These are phyloP conservation scores for Malassezia japonica DNA, from an alignment of 1,284 basidiomycete genomes.

Conservation along the genomic window DNA sequence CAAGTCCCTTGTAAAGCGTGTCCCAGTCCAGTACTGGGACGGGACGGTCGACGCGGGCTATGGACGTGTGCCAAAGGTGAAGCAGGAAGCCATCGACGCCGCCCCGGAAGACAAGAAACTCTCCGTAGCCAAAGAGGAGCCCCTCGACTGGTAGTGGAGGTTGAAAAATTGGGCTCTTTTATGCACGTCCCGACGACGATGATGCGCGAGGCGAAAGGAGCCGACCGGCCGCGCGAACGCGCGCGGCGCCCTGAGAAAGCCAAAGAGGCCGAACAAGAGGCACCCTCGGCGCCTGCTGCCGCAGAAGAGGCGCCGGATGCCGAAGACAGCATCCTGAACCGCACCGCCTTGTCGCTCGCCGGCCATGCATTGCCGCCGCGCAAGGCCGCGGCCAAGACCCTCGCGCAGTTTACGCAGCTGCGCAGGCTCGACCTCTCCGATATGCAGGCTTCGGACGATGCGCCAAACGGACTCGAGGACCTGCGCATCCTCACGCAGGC, in stretches of 20 bases:
- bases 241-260: no score
- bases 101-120: neutral
- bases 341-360: slow-evolving; percentile 26
- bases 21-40: slow-evolving; percentile 15
- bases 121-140: neutral
- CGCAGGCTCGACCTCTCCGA: slow-evolving; percentile 33
- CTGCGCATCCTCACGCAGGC: slow-evolving; percentile 32
- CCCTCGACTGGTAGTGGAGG: neutral
- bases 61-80: slow-evolving; percentile 9
- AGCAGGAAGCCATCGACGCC: neutral
- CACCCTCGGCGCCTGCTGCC: no score
- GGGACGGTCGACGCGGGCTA: slow-evolving; percentile 11
- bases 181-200: no score
- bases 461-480: slow-evolving; percentile 21
- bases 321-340: slow-evolving; percentile 8
- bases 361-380: slow-evolving; percentile 30
- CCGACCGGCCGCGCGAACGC: no score
- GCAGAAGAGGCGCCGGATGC: neutral
- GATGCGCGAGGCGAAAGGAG: no score
- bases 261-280: no score
- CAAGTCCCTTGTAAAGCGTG: slow-evolving; percentile 23
- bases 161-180: no score
- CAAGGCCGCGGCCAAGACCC: slow-evolving; percentile 23
- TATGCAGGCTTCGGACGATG: slow-evolving; percentile 26
- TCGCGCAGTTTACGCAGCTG: slow-evolving; percentile 31